Evolutionary conservation across 352 stramenopile species (phyloP).

Genomic region (Phytophthora rubi): DNA sequence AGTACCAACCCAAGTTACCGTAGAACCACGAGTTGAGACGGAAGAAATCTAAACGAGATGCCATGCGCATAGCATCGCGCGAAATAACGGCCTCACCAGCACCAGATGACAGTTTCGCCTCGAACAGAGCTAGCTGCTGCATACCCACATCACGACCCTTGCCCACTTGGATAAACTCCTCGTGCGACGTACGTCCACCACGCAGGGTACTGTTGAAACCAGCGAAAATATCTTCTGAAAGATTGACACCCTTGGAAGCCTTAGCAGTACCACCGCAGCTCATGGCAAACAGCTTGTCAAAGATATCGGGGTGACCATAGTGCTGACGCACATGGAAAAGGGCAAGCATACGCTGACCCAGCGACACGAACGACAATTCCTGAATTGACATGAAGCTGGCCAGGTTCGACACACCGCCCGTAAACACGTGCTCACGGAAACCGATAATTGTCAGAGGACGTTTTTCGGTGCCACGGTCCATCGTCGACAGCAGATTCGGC

Average conservation of each 20-base stretch:
- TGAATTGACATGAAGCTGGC: conserved; percentile 90
- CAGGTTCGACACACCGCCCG: conserved; percentile 81
- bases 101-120: conserved; percentile 97
- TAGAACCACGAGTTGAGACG: conserved; percentile 98
- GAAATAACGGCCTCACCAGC: conserved; percentile 97
- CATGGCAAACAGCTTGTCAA: conserved; percentile 89
- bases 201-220: conserved; percentile 87
- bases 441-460: conserved; percentile 83
- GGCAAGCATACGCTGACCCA: conserved; percentile 83
- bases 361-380: conserved; percentile 84
- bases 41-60: conserved; percentile 97
- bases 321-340: conserved; percentile 82
- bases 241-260: conserved; percentile 83
- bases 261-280: conserved; percentile 81
- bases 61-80: conserved; percentile 96
- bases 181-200: conserved; percentile 74
- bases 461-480: conserved; percentile 74
- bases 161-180: conserved; percentile 91
- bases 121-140: conserved; percentile 98
- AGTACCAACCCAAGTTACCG: conserved; percentile 98
- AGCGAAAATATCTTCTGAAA: conserved; percentile 91
- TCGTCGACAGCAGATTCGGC: conserved; percentile 82
- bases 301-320: conserved; percentile 91
- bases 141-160: conserved; percentile 99
- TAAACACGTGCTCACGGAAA: conserved; percentile 89